Percentiles rank a stretch among this genome's conserved stretches.
Evolutionary conservation across 2,329 filamentous ascomycete species (phyloP).

Genomic region (Venturia asperata): DNA sequence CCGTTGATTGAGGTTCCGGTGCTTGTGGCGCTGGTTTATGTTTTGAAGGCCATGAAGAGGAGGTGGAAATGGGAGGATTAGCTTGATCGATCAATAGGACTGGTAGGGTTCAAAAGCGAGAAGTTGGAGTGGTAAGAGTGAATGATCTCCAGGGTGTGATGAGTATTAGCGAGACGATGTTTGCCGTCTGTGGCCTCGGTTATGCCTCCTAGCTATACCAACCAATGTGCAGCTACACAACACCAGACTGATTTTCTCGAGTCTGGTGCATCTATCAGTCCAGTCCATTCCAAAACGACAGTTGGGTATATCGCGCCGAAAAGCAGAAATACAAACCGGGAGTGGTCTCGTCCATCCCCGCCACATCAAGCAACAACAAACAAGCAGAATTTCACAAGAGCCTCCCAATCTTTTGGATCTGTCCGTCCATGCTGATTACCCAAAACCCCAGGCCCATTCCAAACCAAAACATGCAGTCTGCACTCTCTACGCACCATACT

Average conservation of each 20-base stretch:
- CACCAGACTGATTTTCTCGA: not conserved
- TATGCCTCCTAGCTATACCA: not conserved
- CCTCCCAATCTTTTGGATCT: not conserved
- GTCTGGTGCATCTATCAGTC: not conserved
- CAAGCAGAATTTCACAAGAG: not conserved
- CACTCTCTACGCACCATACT: not conserved
- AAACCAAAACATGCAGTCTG: not conserved
- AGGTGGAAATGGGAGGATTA: slow-evolving; percentile 47
- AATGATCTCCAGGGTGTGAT: not conserved
- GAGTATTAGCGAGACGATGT: not conserved
- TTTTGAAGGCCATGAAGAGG: slow-evolving; percentile 53
- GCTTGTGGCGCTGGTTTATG: slow-evolving; percentile 67
- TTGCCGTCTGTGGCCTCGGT: not conserved
- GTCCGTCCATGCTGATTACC: not conserved
- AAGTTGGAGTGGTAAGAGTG: not conserved
- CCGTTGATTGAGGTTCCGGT: slow-evolving; percentile 84
- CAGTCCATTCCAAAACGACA: slow-evolving; percentile 12
- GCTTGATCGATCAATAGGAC: not conserved
- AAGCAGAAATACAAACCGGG: slow-evolving; percentile 10
- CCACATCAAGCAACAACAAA: not conserved
- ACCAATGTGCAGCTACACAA: slow-evolving; percentile 1
- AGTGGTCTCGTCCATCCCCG: not conserved
- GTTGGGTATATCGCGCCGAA: slow-evolving; percentile 10
- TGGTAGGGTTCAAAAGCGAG: not conserved
- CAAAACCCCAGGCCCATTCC: not conserved